Base-by-base conservation (phyloP, 805 yeast species). In the Candida succiphila region DNA sequence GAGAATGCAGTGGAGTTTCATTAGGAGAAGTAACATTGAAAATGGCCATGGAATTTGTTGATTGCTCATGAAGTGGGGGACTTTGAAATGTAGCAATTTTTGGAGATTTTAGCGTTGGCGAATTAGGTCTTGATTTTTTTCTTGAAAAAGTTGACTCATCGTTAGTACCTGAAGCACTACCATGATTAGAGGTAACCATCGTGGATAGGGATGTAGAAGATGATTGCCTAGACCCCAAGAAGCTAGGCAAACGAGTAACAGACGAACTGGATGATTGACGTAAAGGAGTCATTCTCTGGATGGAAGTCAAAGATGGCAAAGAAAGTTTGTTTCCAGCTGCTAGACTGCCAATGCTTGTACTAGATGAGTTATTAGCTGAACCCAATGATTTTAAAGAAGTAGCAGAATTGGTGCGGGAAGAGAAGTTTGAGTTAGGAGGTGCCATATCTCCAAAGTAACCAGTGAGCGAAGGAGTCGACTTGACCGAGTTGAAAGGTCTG, bases 261-360 rank as follows among this genome's bases (percentile, higher is more conserved):
- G 56, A 39, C 24, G 46, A 37, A 14, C 36, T 25, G 35, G 54
- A 44, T 17, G 48, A 38, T 39, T 45, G 35, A 25, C 63, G 51
- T 19, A 74, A 47, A 7, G 80, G 82, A 0, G 81, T 76, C 78
- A 76, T 72, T 47, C 77, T 62, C 48, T 76, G 82, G 34, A 78
- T 51, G 3, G 81, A 67, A 0, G 72, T 60, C 17, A 69, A 43
- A 1, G 68, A 63, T 19, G 43, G 27, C 16, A 47, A 37, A 16
- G 44, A 44, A n/a, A 39, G 44, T 18, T 23, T 13, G 7, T 6
- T 10, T 17, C 23, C 14, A 19, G 10, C 26, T 26, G 18, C 32
- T 9, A 34, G 10, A 27, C 39, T 35, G 2, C 33, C 35, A 13
- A 40, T 17, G 31, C 46, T 43, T 2, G 44, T 32, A 4, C 37